A percentile compares a stretch with the other conserved stretches of the same genome.
Conservation (phyloP, 257 asterid species). For the Coffea eugenioides region DNA sequence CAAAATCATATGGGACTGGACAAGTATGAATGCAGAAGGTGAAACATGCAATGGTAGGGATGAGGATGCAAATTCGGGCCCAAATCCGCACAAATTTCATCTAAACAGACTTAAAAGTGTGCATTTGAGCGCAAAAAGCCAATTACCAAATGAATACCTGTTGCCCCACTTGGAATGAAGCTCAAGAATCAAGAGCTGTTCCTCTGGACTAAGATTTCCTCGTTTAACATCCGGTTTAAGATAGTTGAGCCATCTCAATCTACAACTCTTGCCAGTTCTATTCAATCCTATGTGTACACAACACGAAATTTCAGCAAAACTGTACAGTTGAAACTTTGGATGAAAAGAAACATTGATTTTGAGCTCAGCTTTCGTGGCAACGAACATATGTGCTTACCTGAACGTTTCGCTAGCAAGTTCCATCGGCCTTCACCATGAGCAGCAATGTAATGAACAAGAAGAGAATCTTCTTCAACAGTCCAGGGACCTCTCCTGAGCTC, state of each 20-base stretch:
- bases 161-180: constrained; percentile 43
- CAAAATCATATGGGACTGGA: no score
- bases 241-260: constrained; percentile 46
- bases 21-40: no score
- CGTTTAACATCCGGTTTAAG: constrained; percentile 42
- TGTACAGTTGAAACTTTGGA: no score
- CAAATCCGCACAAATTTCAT: no score
- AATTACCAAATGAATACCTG: constrained; percentile 18
- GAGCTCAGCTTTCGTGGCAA: no score
- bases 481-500: constrained; percentile 43
- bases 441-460: constrained; percentile 34
- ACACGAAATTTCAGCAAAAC: no score
- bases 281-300: constrained; percentile 24
- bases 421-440: constrained; percentile 43
- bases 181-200: constrained; percentile 38
- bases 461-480: constrained; percentile 38
- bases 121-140: no score
- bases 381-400: constrained; percentile 21
- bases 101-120: no score
- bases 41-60: no score
- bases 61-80: no score
- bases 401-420: constrained; percentile 34
- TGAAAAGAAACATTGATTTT: no score
- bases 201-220: constrained; percentile 37
- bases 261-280: constrained; percentile 45